A percentile compares a stretch with the other conserved stretches of the same genome.
Conservation (phyloP, 352 stramenopile genomes). For the Phytophthora meadii region DNA sequence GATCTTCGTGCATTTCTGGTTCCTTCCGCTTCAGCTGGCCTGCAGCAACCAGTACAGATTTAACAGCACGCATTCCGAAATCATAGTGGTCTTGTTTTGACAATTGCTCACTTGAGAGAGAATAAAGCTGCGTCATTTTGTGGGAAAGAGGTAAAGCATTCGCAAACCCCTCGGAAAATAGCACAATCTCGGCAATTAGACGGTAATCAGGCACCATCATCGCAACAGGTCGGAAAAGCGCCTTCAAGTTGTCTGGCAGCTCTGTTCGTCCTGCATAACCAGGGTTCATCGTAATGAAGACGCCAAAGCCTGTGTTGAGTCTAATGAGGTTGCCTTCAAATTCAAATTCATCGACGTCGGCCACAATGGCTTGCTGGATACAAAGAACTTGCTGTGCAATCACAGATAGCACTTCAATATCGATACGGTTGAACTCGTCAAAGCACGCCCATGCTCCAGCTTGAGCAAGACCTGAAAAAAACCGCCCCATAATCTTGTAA, state of each 20-base stretch:
- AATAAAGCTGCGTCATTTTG: conserved; percentile 96
- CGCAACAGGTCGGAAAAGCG: conserved; percentile 92
- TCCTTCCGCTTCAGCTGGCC: conserved; percentile 95
- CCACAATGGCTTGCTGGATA: conserved; percentile 94
- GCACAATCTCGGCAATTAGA: conserved; percentile 95
- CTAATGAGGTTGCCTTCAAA: conserved; percentile 95
- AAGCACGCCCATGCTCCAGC: conserved; percentile 96
- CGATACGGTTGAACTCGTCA: conserved; percentile 97
- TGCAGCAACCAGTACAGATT: conserved; percentile 94
- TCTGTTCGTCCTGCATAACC: conserved; percentile 94
- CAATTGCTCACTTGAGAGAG: conserved; percentile 92
- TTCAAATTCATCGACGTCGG: conserved; percentile 89
- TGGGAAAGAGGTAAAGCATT: conserved; percentile 93
- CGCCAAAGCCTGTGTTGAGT: conserved; percentile 92
- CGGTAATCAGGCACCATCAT: conserved; percentile 97
- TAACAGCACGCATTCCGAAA: conserved; percentile 94
- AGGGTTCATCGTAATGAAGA: conserved; percentile 97
- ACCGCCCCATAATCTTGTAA: conserved; percentile 97
- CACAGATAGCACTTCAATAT: conserved; percentile 96
- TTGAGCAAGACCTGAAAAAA: conserved; percentile 95
- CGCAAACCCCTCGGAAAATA: conserved; percentile 95
- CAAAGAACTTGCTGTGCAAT: conserved; percentile 96
- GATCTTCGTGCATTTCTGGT: conserved; percentile 93
- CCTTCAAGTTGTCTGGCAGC: conserved; percentile 95
- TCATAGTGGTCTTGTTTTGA: conserved; percentile 96